These are phyloP conservation scores for Agrocybe chaxingu DNA, from an alignment of 768 basidiomycete species.

Conservation along the genomic window DNA sequence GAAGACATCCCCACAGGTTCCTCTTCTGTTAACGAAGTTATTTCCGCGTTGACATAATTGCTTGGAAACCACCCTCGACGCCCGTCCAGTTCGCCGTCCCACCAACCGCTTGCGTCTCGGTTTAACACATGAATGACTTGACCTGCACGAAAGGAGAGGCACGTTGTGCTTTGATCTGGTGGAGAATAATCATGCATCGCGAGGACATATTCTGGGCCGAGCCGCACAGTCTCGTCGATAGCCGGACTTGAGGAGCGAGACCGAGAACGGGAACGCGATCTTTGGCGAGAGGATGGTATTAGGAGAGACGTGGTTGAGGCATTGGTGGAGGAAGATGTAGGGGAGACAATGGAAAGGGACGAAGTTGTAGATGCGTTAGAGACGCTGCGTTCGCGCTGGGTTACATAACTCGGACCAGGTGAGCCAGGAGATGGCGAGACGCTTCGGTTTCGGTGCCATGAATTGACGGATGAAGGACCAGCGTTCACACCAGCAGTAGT, in stretches of 20 bases:
- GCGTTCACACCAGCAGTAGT: constrained; percentile 35
- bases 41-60: constrained; percentile 83
- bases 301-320: constrained; percentile 48
- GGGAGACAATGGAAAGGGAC: constrained; percentile 54
- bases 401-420: constrained; percentile 27
- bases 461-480: constrained; percentile 27
- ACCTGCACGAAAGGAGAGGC: constrained; percentile 85
- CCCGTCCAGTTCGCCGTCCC: constrained; percentile 94
- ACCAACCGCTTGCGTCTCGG: constrained; percentile 90
- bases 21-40: constrained; percentile 54
- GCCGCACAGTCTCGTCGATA: constrained; percentile 49
- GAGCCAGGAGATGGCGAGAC: constrained; percentile 28
- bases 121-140: constrained; percentile 91
- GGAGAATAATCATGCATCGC: constrained; percentile 92
- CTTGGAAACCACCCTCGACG: constrained; percentile 97
- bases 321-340: constrained; percentile 53
- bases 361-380: constrained; percentile 59
- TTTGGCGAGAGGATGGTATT: constrained; percentile 27
- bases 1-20: constrained; percentile 44
- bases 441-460: constrained; percentile 25
- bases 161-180: constrained; percentile 68
- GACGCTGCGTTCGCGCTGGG: constrained; percentile 41
- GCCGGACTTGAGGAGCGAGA: constrained; percentile 39
- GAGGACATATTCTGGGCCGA: constrained; percentile 69
- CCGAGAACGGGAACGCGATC: constrained; percentile 27